These are phyloP conservation scores for Cytidiella melzeri DNA, from an alignment of 768 basidiomycete species.

Conservation along the genomic window DNA sequence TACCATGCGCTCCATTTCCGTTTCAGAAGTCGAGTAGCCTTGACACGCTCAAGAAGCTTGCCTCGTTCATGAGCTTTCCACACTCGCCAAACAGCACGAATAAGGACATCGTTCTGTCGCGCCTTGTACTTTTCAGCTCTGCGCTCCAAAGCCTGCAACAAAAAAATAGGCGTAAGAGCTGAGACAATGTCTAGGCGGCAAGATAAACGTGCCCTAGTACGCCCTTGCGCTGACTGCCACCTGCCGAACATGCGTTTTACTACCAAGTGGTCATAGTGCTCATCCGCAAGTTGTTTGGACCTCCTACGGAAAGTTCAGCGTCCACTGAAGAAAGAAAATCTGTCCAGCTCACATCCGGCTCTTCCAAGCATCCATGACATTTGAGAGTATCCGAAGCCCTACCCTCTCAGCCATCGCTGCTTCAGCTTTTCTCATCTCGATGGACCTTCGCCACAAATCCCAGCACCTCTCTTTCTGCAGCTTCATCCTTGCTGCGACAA, in stretches of 20 bases:
- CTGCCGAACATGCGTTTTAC: conserved; percentile 40
- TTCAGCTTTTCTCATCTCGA: conserved; percentile 41
- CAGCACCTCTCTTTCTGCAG: conserved; percentile 38
- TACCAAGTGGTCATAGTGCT: conserved; percentile 35
- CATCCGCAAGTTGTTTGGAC: conserved; percentile 36
- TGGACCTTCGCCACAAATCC: conserved; percentile 50
- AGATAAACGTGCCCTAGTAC: conserved; percentile 40
- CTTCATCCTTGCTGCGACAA: conserved; percentile 33
- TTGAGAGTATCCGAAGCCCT: conserved; percentile 41
- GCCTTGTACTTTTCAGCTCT: conserved; percentile 51
- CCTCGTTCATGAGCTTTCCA: conserved; percentile 69
- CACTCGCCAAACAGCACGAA: conserved; percentile 53
- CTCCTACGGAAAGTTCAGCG: conserved; percentile 29
- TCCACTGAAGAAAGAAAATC: too few species aligned
- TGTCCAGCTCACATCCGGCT: conserved; percentile 45
- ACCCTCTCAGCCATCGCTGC: conserved; percentile 38
- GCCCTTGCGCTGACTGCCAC: conserved; percentile 51
- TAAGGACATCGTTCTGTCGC: conserved; percentile 50
- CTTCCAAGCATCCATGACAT: conserved; percentile 52
- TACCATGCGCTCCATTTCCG: conserved; percentile 47
- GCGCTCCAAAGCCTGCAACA: conserved; percentile 43
- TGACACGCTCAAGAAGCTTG: conserved; percentile 48
- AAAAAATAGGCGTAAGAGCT: conserved; percentile 1
- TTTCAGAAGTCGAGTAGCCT: conserved; percentile 38
- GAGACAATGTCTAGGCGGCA: background rate